Base-by-base conservation (phyloP, 2,329 filamentous ascomycete genomes). In the Scedosporium dehoogii region DNA sequence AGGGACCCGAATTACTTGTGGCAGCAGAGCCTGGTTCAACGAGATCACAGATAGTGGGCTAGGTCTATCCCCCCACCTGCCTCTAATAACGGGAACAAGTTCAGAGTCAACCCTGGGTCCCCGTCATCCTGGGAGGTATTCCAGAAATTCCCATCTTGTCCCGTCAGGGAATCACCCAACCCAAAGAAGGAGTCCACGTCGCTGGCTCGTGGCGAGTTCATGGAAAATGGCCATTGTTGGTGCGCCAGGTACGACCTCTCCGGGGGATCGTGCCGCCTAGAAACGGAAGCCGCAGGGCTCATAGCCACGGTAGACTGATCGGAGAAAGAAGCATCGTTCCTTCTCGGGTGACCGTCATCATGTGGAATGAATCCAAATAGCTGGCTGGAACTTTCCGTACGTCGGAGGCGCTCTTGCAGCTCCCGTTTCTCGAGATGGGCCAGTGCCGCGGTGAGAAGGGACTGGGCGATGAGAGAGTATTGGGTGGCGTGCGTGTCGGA, bases 381-480 rank as follows among this genome's bases (percentile, higher is more conserved):
- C 64, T 79, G 79, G 10, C 78, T 79, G 0, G 80, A 82, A 67
- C 73, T 81, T 63, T 82, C 79, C 0, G 79, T 80, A 9, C 79
- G 75, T 1, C 74, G 74, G 25, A 74, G 70, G 0, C 79, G 73
- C 62, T 83, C 79, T 18, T 76, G 73, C 0, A 77, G 69, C 61
- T 83, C 81, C 5, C 73, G 74, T 53, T 74, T 76, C 65, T 82
- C 79, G 0, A 83, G 73, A 21, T 81, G 74, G 46, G 77, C 74
- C 0, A 79, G 67, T 0, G 79, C 79, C 0, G 76, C 78, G 0
- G 70, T 71, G 0, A 82, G 74, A 0, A 83, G 73, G 0, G 80
- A 80, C 61, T 80, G 77, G 0, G 79, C 79, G 51, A 83, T 82
- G 38, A 82, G 76, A 0, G 79, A 79, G 67, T 83, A 83, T 64